Base-by-base conservation (phyloP, 495 filamentous ascomycete genomes). In the Cladorrhinum samala region DNA sequence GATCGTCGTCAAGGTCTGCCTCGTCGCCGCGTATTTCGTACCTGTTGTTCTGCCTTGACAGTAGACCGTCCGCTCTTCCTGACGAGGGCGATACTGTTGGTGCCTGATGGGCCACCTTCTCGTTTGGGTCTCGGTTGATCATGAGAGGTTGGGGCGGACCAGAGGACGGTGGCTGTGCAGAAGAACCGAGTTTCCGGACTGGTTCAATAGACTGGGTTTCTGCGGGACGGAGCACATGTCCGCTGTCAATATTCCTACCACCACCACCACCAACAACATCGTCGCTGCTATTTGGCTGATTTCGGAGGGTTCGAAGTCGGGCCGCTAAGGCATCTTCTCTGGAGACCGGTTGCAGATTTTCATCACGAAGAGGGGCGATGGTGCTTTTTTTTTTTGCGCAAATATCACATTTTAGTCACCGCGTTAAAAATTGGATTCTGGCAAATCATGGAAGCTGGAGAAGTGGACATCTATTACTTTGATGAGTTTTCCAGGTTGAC, bases 311-410 rank as follows among this genome's bases (percentile, higher is more conserved):
- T 45, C 72, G 72, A 25, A 77, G 59, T 38, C 74, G 66, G 13
- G 60, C 69, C 1, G 70, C 56, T 39, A 77, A 65, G 21, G 67
- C 67, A 59, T 75, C 74, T 53, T 76, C 73, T 50, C 65, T 62
- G 3, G 72, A 71, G 13, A 54, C 24, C n/a, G 52, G 50, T 33
- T 50, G 59, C 11, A 11, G 11, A 40, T 45, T 30, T 14, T 37
- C 40, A 25, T 6, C 21, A 24, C 14, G 9, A 9, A 30, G 14
- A 43, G 18, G 30, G 18, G 36, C 21, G 38, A 43, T 13, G 24
- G 30, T 19, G 18, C 50, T 38, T 23, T 18, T 53, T 36, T 53
- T 60, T 55, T 52, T 17, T 37, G 39, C 50, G 33, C 9, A 19
- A 19, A 21, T 50, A 23, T 50, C 18, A 44, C 49, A 27, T 41